Conservation (phyloP, 2,329 filamentous ascomycete species). For the Chalaropsis thielavioides region DNA sequence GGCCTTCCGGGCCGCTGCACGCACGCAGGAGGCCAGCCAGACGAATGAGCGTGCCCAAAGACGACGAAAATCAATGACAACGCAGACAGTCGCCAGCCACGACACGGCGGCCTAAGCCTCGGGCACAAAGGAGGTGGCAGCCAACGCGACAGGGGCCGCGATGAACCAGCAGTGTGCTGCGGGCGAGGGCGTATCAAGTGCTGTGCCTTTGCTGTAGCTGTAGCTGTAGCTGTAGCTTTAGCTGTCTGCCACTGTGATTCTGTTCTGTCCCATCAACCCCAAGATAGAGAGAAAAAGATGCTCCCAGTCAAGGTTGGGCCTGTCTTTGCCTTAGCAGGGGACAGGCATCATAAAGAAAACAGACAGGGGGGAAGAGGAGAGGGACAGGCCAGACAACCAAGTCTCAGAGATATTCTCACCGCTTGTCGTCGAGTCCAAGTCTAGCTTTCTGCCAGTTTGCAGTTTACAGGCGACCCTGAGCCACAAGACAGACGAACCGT, state of each 20-base stretch:
- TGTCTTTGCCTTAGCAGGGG: background rate
- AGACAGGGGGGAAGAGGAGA: background rate
- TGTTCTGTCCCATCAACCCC: background rate
- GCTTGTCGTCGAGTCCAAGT: background rate
- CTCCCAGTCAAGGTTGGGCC: background rate
- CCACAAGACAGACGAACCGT: no score
- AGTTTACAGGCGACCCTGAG: no score
- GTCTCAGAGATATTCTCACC: constrained; percentile 4
- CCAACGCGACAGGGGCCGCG: background rate
- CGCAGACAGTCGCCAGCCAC: background rate
- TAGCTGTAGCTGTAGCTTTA: no score
- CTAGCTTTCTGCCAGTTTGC: background rate
- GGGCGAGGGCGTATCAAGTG: background rate
- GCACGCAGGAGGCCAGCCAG: no score
- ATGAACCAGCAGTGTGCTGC: background rate
- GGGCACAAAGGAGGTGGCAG: background rate
- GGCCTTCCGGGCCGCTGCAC: no score
- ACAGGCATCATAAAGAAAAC: background rate
- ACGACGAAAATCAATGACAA: background rate
- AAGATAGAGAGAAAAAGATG: no score
- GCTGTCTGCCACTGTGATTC: background rate
- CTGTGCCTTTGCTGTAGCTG: background rate
- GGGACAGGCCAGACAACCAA: background rate
- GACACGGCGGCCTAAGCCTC: background rate
- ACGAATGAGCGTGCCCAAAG: no score